phyloP scores from a whole-genome alignment of 2,329 filamentous ascomycete species.

The Akanthomyces dipterigenus region DNA sequence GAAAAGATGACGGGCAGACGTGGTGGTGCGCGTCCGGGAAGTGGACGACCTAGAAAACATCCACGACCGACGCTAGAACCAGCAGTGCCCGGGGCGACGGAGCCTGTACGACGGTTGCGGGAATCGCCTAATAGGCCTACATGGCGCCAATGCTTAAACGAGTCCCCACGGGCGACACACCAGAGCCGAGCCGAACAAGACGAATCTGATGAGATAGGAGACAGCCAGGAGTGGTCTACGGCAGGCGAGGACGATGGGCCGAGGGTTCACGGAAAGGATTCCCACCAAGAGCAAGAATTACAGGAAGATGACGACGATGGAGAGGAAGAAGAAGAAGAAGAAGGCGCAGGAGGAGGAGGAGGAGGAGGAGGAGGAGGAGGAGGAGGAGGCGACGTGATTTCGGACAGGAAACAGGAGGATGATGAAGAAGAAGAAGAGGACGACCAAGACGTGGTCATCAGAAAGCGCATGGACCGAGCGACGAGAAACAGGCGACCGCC shows the following conservation, averaged over 20 bases:
- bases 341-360: not conserved
- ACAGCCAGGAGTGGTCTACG: slow-evolving; percentile 18
- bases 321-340: not conserved
- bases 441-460: slow-evolving; percentile 25
- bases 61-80: slow-evolving; percentile 22
- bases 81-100: not conserved
- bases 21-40: slow-evolving; percentile 32
- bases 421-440: slow-evolving; percentile 22
- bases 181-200: not conserved
- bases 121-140: not conserved
- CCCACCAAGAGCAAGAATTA: slow-evolving; percentile 1
- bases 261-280: not conserved
- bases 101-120: not conserved
- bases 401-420: not conserved
- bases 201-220: slow-evolving; percentile 19
- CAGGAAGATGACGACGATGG: not conserved
- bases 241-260: slow-evolving; percentile 1
- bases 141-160: not conserved
- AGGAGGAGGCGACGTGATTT: slow-evolving; percentile 8
- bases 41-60: slow-evolving; percentile 33
- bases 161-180: not conserved
- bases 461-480: slow-evolving; percentile 21
- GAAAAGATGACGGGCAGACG: slow-evolving; percentile 29
- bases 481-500: slow-evolving; percentile 27
- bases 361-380: not conserved